phyloP scores from a whole-genome alignment of 208 protist species.

The Phytomonas sp. region DNA sequence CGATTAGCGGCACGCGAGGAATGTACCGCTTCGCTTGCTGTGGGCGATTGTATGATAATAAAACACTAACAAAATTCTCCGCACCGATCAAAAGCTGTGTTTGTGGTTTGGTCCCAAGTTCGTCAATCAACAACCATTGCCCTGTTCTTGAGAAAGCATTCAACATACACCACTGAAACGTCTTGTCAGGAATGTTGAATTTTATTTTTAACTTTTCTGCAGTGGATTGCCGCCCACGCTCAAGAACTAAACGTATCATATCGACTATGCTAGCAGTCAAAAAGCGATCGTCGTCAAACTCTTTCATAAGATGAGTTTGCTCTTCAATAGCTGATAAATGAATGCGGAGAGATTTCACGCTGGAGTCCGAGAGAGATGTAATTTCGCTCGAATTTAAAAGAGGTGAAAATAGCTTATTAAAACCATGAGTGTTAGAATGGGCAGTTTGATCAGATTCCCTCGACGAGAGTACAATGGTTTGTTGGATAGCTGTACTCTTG shows the following conservation, averaged over 20 bases:
- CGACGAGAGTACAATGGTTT: conserved; percentile 17
- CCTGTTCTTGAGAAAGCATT: conserved; percentile 43
- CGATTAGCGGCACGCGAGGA: conserved; percentile 44
- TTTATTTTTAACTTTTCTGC: conserved; percentile 50
- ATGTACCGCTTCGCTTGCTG: conserved; percentile 74
- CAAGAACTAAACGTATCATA: conserved; percentile 48
- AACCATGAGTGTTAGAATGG: background rate
- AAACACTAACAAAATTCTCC: conserved; percentile 39
- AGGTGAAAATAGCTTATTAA: conserved; percentile 5
- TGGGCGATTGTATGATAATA: conserved; percentile 40
- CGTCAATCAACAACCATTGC: conserved; percentile 70
- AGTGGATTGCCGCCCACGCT: conserved; percentile 35
- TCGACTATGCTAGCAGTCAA: conserved; percentile 50
- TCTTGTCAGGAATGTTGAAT: conserved; percentile 60
- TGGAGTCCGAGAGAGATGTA: conserved; percentile 12
- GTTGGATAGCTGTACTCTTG: conserved; percentile 38
- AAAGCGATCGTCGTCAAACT: conserved; percentile 68
- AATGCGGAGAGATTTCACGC: conserved; percentile 20
- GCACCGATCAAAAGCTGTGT: conserved; percentile 37
- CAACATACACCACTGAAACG: conserved; percentile 62
- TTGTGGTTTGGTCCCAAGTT: conserved; percentile 26
- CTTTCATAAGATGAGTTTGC: conserved; percentile 51
- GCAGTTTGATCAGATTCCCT: conserved; percentile 1
- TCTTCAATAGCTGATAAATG: conserved; percentile 40
- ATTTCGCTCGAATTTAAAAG: background rate